A percentile compares a stretch with the other conserved stretches of the same genome.
These are phyloP conservation scores for Gamarada debralockiae DNA, from an alignment of 495 filamentous ascomycete genomes.

Conservation along the genomic window DNA sequence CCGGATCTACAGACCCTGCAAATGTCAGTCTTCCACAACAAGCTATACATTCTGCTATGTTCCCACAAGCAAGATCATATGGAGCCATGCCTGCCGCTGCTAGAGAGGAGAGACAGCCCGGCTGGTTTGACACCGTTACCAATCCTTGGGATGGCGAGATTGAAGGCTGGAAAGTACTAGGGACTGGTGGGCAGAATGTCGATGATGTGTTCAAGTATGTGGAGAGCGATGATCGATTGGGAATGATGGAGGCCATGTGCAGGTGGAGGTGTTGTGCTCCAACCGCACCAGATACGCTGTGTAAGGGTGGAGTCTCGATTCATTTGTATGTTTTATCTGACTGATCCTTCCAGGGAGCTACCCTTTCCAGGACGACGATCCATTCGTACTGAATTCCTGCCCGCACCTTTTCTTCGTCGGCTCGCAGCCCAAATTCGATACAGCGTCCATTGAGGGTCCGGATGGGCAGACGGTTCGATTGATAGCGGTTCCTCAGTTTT, in stretches of 20 bases:
- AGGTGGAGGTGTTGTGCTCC: conserved; percentile 90
- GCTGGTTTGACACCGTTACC: conserved; percentile 86
- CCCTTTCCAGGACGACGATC: conserved; percentile 88
- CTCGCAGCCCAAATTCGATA: conserved; percentile 81
- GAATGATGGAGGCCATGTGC: conserved; percentile 88
- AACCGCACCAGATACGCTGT: conserved; percentile 93
- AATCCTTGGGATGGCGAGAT: conserved; percentile 91
- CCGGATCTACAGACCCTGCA: conserved; percentile 72
- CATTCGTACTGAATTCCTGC: conserved; percentile 75
- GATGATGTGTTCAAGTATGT: conserved; percentile 94
- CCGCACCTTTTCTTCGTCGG: conserved; percentile 91
- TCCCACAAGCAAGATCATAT: conserved; percentile 69
- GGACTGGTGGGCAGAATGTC: conserved; percentile 84
- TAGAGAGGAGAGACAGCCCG: conserved; percentile 51
- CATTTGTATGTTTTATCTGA: background rate
- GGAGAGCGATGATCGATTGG: conserved; percentile 65
- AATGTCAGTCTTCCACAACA: conserved; percentile 80
- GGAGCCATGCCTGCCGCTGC: conserved; percentile 39
- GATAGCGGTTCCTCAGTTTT: conserved; percentile 76
- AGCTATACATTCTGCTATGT: conserved; percentile 78
- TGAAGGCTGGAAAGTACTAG: conserved; percentile 81
- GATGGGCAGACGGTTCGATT: conserved; percentile 67
- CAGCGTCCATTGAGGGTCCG: conserved; percentile 56
- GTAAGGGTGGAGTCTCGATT: conserved; percentile 46
- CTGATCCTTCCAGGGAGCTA: conserved; percentile 68